Conservation (phyloP, 2,329 filamentous ascomycete genomes). For the Penicillium capsulatum region DNA sequence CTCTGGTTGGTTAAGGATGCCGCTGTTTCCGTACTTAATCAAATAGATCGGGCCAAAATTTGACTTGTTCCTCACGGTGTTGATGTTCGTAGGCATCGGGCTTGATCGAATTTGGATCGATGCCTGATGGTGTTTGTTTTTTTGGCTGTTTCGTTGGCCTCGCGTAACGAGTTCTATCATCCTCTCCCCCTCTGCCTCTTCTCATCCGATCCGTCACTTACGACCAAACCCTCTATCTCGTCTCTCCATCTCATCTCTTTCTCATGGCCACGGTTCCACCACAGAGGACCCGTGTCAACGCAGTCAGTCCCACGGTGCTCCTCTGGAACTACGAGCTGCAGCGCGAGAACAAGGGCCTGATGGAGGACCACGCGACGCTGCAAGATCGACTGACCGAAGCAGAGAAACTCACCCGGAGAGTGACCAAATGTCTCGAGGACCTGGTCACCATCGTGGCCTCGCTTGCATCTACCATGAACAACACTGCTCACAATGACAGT, state of each 20-base stretch:
- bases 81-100: conserved; percentile 1
- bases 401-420: not conserved
- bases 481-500: not conserved
- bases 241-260: too few species aligned
- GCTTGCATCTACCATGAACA: not conserved
- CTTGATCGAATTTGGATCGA: not conserved
- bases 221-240: too few species aligned
- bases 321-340: conserved; percentile 41
- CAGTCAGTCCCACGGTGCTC: conserved; percentile 20
- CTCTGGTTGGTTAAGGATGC: conserved; percentile 38
- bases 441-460: conserved; percentile 6
- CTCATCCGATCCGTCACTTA: too few species aligned
- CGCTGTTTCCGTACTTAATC: conserved; percentile 33
- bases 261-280: too few species aligned
- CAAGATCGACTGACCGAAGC: not conserved
- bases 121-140: too few species aligned
- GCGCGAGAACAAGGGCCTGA: conserved; percentile 17
- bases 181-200: too few species aligned
- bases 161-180: too few species aligned
- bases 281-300: too few species aligned
- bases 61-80: conserved; percentile 33
- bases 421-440: conserved; percentile 3
- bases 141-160: too few species aligned
- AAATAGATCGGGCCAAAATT: conserved; percentile 36
- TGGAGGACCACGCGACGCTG: not conserved